A percentile compares a stretch with the other conserved stretches of the same genome.
Conservation (phyloP, 495 filamentous ascomycete genomes). For the Aspergillus hancockii region DNA sequence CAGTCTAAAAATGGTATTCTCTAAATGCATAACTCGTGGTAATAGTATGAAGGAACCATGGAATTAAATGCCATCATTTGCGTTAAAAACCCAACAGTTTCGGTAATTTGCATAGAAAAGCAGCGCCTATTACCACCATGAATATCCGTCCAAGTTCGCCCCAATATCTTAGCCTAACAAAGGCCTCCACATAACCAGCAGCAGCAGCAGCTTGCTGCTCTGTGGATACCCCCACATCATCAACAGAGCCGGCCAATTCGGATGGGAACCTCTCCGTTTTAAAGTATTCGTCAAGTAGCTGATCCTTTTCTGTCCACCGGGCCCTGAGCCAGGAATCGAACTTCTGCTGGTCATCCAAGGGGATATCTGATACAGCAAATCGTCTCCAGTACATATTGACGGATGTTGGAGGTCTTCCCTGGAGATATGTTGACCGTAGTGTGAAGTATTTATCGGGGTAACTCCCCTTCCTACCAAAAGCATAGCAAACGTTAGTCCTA, state of each 20-base stretch:
- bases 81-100: constrained; percentile 17
- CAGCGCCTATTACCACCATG: constrained; percentile 40
- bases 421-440: constrained; percentile 60
- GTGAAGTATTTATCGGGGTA: constrained; percentile 69
- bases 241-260: constrained; percentile 48
- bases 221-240: constrained; percentile 33
- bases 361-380: constrained; percentile 57
- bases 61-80: neutral
- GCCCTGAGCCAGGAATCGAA: constrained; percentile 60
- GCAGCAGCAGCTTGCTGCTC: constrained; percentile 36
- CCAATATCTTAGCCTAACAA: constrained; percentile 53
- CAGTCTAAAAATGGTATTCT: constrained; percentile 6
- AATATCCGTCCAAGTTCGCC: constrained; percentile 61
- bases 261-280: constrained; percentile 63
- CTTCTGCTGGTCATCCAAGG: constrained; percentile 55
- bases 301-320: constrained; percentile 66
- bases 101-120: constrained; percentile 31
- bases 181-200: constrained; percentile 59
- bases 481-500: constrained; percentile 4
- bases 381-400: constrained; percentile 73
- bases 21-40: constrained; percentile 17
- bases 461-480: constrained; percentile 49
- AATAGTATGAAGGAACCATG: constrained; percentile 1
- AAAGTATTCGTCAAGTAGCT: constrained; percentile 57
- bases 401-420: constrained; percentile 67